Conservation (phyloP, 2,329 filamentous ascomycete species). For the Fusarium chlamydosporum region DNA sequence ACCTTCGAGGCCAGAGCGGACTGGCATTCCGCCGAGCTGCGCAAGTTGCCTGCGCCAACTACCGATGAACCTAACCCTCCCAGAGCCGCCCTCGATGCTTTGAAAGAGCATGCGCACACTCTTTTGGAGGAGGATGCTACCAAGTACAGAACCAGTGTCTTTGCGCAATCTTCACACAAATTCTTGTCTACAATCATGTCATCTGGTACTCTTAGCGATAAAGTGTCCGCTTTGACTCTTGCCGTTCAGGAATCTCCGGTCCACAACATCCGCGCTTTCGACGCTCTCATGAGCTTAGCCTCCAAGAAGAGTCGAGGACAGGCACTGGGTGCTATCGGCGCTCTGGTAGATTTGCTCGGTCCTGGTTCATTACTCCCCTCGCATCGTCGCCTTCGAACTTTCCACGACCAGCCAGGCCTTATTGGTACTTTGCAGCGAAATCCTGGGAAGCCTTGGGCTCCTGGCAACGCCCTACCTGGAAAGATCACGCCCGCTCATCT, state of each 20-base stretch:
- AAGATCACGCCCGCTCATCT: conserved; percentile 82
- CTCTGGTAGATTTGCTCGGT: conserved; percentile 93
- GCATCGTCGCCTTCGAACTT: conserved; percentile 84
- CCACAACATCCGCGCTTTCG: conserved; percentile 91
- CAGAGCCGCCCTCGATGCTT: conserved; percentile 60
- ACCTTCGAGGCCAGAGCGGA: conserved; percentile 70
- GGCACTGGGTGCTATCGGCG: conserved; percentile 91
- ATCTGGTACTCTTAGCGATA: conserved; percentile 95
- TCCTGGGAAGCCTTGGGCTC: conserved; percentile 72
- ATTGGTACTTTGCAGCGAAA: conserved; percentile 77
- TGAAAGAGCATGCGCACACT: conserved; percentile 78
- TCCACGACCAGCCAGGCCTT: conserved; percentile 83
- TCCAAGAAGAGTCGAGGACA: conserved; percentile 94
- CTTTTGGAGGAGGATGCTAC: conserved; percentile 84
- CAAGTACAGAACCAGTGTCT: conserved; percentile 79
- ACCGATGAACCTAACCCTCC: conserved; percentile 63
- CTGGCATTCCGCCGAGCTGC: conserved; percentile 66
- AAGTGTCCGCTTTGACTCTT: conserved; percentile 93
- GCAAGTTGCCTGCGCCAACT: conserved; percentile 59
- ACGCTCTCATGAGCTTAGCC: conserved; percentile 85
- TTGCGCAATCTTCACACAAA: conserved; percentile 89
- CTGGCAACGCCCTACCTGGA: conserved; percentile 78
- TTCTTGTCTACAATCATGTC: conserved; percentile 98
- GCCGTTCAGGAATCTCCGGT: conserved; percentile 96
- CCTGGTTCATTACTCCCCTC: conserved; percentile 87